Conservation (phyloP, 2,329 filamentous ascomycete genomes). For the Colletotrichum graminicola region DNA sequence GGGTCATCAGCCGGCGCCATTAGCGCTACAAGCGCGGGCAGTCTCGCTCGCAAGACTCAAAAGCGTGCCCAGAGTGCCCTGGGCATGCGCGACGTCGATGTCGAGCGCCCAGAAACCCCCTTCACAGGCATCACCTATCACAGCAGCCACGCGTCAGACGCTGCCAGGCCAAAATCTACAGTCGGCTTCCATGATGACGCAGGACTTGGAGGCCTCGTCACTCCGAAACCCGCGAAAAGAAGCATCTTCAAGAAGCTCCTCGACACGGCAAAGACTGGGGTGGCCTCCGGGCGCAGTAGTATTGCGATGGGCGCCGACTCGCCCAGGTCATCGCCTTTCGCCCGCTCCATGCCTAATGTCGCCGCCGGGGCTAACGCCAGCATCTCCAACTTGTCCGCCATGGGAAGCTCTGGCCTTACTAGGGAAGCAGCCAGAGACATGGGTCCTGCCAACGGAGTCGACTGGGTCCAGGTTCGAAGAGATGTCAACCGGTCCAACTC, state of each 20-base stretch:
- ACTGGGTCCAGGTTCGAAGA: slow-evolving; percentile 97
- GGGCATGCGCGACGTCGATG: slow-evolving; percentile 68
- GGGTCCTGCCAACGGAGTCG: slow-evolving; percentile 73
- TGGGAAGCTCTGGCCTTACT: slow-evolving; percentile 52
- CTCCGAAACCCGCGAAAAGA: slow-evolving; percentile 83
- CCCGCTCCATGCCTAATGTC: slow-evolving; percentile 56
- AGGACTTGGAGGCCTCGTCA: slow-evolving; percentile 81
- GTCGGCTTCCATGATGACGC: slow-evolving; percentile 76
- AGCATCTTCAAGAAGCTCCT: slow-evolving; percentile 97
- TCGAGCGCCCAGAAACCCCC: slow-evolving; percentile 70
- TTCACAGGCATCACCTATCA: slow-evolving; percentile 90
- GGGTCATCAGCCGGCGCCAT: slow-evolving; percentile 90
- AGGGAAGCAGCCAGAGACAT: slow-evolving; percentile 75
- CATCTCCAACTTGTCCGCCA: slow-evolving; percentile 47
- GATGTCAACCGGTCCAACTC: slow-evolving; percentile 97
- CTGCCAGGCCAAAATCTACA: slow-evolving; percentile 73
- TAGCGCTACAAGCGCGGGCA: slow-evolving; percentile 95
- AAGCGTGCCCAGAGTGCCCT: slow-evolving; percentile 73
- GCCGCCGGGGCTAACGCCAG: slow-evolving; percentile 61
- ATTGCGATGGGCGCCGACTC: slow-evolving; percentile 73
- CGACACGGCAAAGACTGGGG: slow-evolving; percentile 92
- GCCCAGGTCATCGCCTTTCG: slow-evolving; percentile 57
- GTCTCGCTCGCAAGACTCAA: slow-evolving; percentile 83
- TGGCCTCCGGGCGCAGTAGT: slow-evolving; percentile 88
- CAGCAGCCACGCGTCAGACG: slow-evolving; percentile 82